Base-by-base conservation (phyloP, 495 filamentous ascomycete genomes). In the Clohesyomyces aquaticus region DNA sequence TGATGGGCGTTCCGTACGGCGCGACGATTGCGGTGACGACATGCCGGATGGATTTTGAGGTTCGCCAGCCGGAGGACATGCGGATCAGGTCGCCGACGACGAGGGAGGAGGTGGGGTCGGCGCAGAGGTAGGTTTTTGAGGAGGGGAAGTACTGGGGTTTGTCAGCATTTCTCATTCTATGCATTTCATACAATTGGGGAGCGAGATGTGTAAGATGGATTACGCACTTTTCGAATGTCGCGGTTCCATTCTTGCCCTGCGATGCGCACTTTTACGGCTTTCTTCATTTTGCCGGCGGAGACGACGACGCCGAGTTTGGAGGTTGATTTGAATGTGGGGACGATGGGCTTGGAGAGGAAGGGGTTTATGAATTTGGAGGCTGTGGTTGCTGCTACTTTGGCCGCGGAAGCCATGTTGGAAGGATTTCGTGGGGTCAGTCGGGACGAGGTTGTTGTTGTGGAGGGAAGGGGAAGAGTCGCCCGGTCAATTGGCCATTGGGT, bases 31-130 rank as follows among this genome's bases (percentile, higher is more conserved):
- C 74, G 73, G 88, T 87, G 23, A 94, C 87, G 28, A 93, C 88
- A 74, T 93, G 89, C 26, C 82, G 85, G 63, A 93, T 90, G 55
- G 75, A 72, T 55, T 86, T 85, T 63, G 82, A 83, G 59, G 81
- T 81, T 16, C 86, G 83, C 71, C 77, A 86, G 43, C 87, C 87
- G 21, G 86, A 82, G 21, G 82, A 82, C 71, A 94, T 89, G 73
- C 86, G 83, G n/a, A 95, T 85, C 14, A 93, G 83, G 74, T 95
- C 91, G 70, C 91, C 91, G 49, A 81, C 78, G 56, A 87, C 83
- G 51, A 91, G 78, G 14, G 88, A 91, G 78, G 87, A 83, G 71
- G 73, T 76, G 6, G 90, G 91, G 78, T 95, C 91, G 72, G 89
- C 83, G 16, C 93, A 90, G 32, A 92, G 81, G 75, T 76, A 59